Evolutionary conservation across 495 filamentous ascomycete genomes (phyloP).

Genomic region (Aspergillus carlsbadensis): DNA sequence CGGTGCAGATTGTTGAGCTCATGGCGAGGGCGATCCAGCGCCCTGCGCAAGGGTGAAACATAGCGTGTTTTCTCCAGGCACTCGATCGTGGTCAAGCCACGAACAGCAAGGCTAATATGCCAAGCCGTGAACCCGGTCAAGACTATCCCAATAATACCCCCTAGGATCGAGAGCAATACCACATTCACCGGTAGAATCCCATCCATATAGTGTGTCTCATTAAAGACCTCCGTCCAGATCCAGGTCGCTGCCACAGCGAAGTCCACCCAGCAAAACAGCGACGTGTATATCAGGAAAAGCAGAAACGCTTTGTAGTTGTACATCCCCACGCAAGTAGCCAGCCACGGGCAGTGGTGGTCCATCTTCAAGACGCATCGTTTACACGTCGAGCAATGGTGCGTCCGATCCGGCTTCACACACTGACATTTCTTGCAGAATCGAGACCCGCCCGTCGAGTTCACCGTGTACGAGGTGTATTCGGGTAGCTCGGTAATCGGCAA

Average conservation of each 20-base stretch:
- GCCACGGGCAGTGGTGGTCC: constrained; percentile 99
- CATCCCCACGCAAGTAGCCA: constrained; percentile 92
- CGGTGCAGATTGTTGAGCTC: constrained; percentile 54
- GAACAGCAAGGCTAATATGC: constrained; percentile 80
- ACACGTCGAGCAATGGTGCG: constrained; percentile 95
- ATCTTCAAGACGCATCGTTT: constrained; percentile 94
- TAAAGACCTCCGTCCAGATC: constrained; percentile 79
- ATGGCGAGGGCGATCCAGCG: constrained; percentile 60
- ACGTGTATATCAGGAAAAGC: constrained; percentile 89
- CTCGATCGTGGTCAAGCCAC: constrained; percentile 90
- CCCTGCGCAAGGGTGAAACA: constrained; percentile 70
- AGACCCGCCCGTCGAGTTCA: constrained; percentile 80
- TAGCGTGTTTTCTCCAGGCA: constrained; percentile 93
- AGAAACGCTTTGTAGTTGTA: constrained; percentile 95
- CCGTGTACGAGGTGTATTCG: constrained; percentile 71
- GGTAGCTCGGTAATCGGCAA: constrained; percentile 63
- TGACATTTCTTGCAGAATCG: constrained; percentile 98
- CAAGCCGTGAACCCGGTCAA: constrained; percentile 86
- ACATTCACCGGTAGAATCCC: constrained; percentile 85
- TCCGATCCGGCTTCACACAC: constrained; percentile 87
- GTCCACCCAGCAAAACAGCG: constrained; percentile 78
- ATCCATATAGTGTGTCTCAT: constrained; percentile 59
- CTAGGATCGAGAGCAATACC: constrained; percentile 78
- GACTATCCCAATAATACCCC: constrained; percentile 88
- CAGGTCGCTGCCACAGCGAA: constrained; percentile 71